These are phyloP conservation scores for Candida parachauliodes DNA, from an alignment of 805 yeast genomes.

Conservation along the genomic window DNA sequence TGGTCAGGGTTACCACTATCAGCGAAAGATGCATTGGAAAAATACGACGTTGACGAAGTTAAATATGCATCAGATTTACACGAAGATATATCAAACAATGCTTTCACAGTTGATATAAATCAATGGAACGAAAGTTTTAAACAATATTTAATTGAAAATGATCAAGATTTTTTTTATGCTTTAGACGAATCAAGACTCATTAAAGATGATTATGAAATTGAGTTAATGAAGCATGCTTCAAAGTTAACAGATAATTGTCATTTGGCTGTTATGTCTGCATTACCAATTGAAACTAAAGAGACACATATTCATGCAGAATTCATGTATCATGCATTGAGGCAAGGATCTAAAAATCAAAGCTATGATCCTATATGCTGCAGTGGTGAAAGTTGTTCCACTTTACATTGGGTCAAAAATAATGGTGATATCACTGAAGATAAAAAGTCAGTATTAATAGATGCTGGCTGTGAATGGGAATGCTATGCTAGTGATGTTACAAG, in stretches of 20 bases:
- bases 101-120: constrained; percentile 57
- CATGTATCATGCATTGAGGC: constrained; percentile 86
- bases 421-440: constrained; percentile 44
- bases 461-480: constrained; percentile 96
- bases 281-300: constrained; percentile 83
- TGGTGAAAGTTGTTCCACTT: constrained; percentile 86
- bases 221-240: constrained; percentile 74
- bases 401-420: constrained; percentile 86
- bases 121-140: constrained; percentile 37
- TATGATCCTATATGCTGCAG: constrained; percentile 96
- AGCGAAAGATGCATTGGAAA: constrained; percentile 56
- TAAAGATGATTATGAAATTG: constrained; percentile 80
- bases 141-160: constrained; percentile 37
- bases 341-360: constrained; percentile 84
- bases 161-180: constrained; percentile 56
- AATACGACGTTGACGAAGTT: constrained; percentile 82
- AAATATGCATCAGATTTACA: constrained; percentile 53
- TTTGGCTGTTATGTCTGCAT: constrained; percentile 86
- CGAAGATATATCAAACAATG: constrained; percentile 24
- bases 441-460: constrained; percentile 78
- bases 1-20: constrained; percentile 91
- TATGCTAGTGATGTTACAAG: constrained; percentile 94
- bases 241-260: constrained; percentile 85
- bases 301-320: constrained; percentile 95
- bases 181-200: constrained; percentile 83